Base-by-base conservation (phyloP, 139 green algal genomes). In the Yamagishiella unicocca region DNA sequence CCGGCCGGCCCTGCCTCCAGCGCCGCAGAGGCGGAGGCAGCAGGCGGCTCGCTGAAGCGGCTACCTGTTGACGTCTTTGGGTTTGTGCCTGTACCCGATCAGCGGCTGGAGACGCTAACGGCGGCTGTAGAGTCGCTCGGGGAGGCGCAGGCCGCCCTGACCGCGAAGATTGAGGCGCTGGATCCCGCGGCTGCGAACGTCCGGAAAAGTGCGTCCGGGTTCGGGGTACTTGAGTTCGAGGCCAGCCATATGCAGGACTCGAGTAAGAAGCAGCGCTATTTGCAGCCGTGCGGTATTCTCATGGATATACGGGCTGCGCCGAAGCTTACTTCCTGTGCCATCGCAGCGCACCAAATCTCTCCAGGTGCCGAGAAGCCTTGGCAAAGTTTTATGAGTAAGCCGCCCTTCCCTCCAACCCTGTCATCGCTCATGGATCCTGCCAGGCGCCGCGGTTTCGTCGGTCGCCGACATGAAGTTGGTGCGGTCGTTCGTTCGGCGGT, bases 1-100 rank as follows among this genome's bases (percentile, higher is more conserved):
- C 81, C 81, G 8, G 45, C 22, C 1, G 45, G 43, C 12, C 45
- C 64, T 4, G 43, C 45, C 0, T 43, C 37, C 21, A 45, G 31
- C 0, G 45, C 45, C 1, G n/a, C 80, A 0, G 27, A 33, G 4
- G n/a, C 61, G 0, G 61, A 27, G 0, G 43, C 29, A 24, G 42
- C 35, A 27, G 79, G 1, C 4, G 79, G n/a, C n/a, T 62, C 27
- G 82, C 55, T 50, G 64, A 70, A n/a, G 43, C 53, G 50, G 74
- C 61, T 87, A 37, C 8, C 35, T 2, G 61, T 79, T n/a, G 84
- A 83, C 25, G 62, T 85, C 25, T 76, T 81, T 27, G 73, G 72
- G 10, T 80, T 71, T 17, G 54, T 33, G 75, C 33, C 50, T 62
- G 54, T 76, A 42, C 12, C 62, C 33, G 35, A 67, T 43, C n/a